Evolutionary conservation across 2,329 filamentous ascomycete genomes (phyloP), one percentile per base, ranked within the genome.

Genomic region (Celoporthe dispersa): DNA sequence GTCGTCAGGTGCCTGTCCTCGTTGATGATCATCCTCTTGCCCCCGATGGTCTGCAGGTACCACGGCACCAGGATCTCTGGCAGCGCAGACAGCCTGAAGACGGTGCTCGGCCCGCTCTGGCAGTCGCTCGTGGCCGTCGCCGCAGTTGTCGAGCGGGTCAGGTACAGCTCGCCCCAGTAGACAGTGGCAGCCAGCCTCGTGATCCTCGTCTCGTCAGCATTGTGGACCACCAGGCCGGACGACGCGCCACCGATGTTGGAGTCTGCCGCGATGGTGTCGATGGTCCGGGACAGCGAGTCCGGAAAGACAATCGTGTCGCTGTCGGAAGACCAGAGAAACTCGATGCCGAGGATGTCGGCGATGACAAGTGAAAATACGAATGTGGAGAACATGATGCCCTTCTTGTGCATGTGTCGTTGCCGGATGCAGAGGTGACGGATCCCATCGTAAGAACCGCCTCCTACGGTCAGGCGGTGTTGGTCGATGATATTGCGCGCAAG

Each of bases 1-100:
- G 79, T 80, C 0, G 79, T 81, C 11, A 81, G 73, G 62, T 81
- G 79, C 12, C 79, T 76, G 68, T 81, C 79, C 71, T 81, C 79
- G 70, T 81, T 81, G 48, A 80, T 75, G 55, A 80, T 75, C 72
- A 80, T 80, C 31, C 78, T 76, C 66, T 78, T 75, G 3, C 79
- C 79, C 28, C 78, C 66, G 0, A 78, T 75, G 0, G 73, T 79
- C 71, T 81, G 79, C 4, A 76, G 78, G 65, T 80, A 81, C 79
- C 79, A 81, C 2, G 74, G 71, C 48, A 80, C 72, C 35, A 81
- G 64, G 14, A 79, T 74, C 2, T 75, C 72, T 11, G 75, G 73
- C 9, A 81, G 66, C 1, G 77, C 77, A 1, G 73, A 71, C 2
- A 79, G 72, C 2, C 78, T 76, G 69, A 81, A 80, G 1, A 77